These are phyloP conservation scores for Penicillium fimorum DNA, from an alignment of 495 filamentous ascomycete genomes.

Conservation along the genomic window DNA sequence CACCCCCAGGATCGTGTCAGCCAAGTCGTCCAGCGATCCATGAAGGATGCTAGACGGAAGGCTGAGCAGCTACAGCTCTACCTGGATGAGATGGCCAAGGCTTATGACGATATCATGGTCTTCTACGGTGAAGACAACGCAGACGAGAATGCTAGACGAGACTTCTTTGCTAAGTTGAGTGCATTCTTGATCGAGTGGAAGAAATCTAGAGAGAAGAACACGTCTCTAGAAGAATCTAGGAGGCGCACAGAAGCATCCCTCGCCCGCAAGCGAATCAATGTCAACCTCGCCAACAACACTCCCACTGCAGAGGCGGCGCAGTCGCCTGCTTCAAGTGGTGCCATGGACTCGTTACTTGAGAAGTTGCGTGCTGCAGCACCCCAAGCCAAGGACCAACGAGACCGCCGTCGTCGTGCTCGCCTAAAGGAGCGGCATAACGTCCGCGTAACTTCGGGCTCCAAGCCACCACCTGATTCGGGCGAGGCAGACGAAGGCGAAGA, in stretches of 20 bases:
- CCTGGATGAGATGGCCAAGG: constrained; percentile 85
- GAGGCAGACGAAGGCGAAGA: constrained; percentile 30
- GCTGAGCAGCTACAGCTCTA: constrained; percentile 95
- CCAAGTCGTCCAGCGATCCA: constrained; percentile 84
- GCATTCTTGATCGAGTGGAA: constrained; percentile 90
- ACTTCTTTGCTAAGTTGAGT: constrained; percentile 96
- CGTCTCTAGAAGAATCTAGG: constrained; percentile 74
- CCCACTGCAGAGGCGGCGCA: constrained; percentile 46
- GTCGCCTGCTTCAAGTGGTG: constrained; percentile 78
- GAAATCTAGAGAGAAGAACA: constrained; percentile 92
- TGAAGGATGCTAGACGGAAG: constrained; percentile 96
- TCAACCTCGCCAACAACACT: constrained; percentile 49
- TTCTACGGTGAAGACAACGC: constrained; percentile 94
- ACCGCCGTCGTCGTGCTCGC: constrained; percentile 80
- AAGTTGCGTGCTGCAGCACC: constrained; percentile 93
- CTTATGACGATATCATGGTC: constrained; percentile 92
- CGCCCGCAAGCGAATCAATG: constrained; percentile 80
- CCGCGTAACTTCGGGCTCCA: constrained; percentile 83
- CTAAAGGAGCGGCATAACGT: constrained; percentile 90
- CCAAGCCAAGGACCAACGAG: constrained; percentile 80
- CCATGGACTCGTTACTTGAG: constrained; percentile 96
- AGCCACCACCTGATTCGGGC: constrained; percentile 62
- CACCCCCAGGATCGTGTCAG: constrained; percentile 94
- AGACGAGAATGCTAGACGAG: constrained; percentile 90
- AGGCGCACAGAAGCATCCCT: constrained; percentile 84